Base-by-base conservation (phyloP, 2,329 filamentous ascomycete genomes). In the Fusarium clavum region DNA sequence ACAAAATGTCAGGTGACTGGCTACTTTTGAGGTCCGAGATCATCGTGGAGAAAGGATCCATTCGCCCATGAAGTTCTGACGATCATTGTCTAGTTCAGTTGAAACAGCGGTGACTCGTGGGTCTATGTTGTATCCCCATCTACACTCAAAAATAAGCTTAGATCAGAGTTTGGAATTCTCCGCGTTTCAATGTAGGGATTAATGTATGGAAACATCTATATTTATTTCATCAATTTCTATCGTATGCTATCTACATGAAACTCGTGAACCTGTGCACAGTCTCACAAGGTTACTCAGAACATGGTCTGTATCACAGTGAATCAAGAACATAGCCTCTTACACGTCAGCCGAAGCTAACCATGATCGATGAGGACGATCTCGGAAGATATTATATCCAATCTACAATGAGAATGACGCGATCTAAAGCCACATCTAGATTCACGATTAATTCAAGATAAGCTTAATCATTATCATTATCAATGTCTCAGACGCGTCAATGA, bases 401-500 rank as follows among this genome's bases (percentile, higher is more conserved):
- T 18, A 11, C 6, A 27, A 22, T 40, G 34, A 41, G 34, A 40
- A 41, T 53, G 49, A 53, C 49, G 49, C 14, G 30, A 52, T 52
- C 47, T 25, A 14, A 18, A 44, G 16, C 22, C 41, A 44, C 20
- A 44, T 44, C 20, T 11, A 11, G 14, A 25, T 24, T 30, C 12
- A 32, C 6, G 56, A 45, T 47, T 32, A 58, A 45, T 22, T 52
- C 49, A 44, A 67, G 67, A 70, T 70, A 70, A 70, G 67, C 52
- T 70, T 70, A 59, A 70, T 57, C 67, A 64, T 56, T 46, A 4
- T 29, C 24, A 24, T 60, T 64, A 54, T 68, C 54, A 66, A 70
- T 70, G 67, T 70, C 44, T 71, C 63, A 71, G 47, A 64, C 62
- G 58, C 67, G 67, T 70, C 65, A 68, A 61, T 67, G 67, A 70